Evolutionary conservation across 2,329 filamentous ascomycete species (phyloP).

Genomic region (Fusarium sp.): DNA sequence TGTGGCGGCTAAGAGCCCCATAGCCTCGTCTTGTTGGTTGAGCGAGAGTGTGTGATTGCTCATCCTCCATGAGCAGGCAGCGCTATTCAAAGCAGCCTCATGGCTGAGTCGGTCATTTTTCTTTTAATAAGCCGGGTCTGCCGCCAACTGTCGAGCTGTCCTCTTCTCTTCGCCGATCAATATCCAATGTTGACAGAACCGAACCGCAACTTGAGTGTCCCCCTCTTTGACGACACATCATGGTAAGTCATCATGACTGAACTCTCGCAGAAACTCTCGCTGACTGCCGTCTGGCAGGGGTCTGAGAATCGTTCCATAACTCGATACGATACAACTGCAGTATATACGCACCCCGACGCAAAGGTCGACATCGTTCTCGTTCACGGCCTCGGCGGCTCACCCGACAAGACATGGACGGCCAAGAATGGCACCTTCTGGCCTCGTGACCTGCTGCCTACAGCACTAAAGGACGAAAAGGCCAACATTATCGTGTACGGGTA

Average conservation of each 20-base stretch:
- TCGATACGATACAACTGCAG: slow-evolving; percentile 69
- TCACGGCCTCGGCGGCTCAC: slow-evolving; percentile 76
- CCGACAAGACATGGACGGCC: slow-evolving; percentile 72
- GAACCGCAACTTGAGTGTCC: slow-evolving; percentile 11
- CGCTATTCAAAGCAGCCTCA: slow-evolving; percentile 21
- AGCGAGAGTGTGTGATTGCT: slow-evolving; percentile 15
- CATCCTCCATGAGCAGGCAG: slow-evolving; percentile 14
- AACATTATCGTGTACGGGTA: slow-evolving; percentile 81
- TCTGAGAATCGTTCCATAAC: slow-evolving; percentile 46
- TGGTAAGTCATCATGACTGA: slow-evolving; percentile 36
- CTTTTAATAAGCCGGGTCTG: slow-evolving; percentile 15
- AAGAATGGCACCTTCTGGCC: slow-evolving; percentile 76
- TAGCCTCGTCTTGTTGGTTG: slow-evolving; percentile 7
- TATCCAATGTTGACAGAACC: slow-evolving; percentile 28
- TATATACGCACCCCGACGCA: slow-evolving; percentile 70
- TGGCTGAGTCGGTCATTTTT: slow-evolving; percentile 6
- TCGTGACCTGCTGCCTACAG: slow-evolving; percentile 71
- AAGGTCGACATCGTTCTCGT: slow-evolving; percentile 76
- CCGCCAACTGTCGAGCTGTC: neutral
- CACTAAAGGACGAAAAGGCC: slow-evolving; percentile 68
- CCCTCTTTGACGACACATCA: slow-evolving; percentile 35
- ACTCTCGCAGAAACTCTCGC: neutral
- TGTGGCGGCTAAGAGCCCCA: neutral
- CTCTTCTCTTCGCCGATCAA: neutral
- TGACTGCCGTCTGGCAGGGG: slow-evolving; percentile 50